Evolutionary conservation across 768 basidiomycete species (phyloP), one percentile per base, ranked within the genome.

Genomic region (Sistotremastrum suecicum): DNA sequence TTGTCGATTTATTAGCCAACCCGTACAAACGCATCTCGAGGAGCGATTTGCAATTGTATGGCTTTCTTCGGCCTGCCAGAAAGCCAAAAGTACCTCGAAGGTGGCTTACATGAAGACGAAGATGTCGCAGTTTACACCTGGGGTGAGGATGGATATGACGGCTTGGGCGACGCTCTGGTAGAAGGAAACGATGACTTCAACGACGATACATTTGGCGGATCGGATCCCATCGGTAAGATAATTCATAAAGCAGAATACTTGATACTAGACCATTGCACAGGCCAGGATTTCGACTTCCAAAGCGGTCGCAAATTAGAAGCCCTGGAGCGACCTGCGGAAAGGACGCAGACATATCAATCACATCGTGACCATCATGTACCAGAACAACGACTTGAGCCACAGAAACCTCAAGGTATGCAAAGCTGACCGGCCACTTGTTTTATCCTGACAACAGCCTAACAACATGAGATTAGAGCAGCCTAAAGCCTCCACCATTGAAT

Each of bases 111-210:
- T 42, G 75, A 79, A 53, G 68, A 74, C 41, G 90, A 88, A 58
- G 83, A 90, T 65, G 66, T 95, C 50, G 82, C 87, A 3, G 86
- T 91, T 41, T 92, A 88, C 63, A 88, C 82, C 39, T 95, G 88
- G 88, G 89, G 86, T 7, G 83, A 86, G 53, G 86, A 86, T 37
- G 78, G 78, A 53, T 90, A 91, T 58, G 87, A 94, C 61, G 88
- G 85, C 37, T 76, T 94, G 30, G 90, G 83, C 44, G 83, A 88
- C 63, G 78, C 78, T 42, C 72, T 97, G 45, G 78, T 82, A 54
- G 94, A 98, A 63, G 83, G 81, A 37, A 80, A 79, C 47, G 91
- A 97, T 69, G 91, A 92, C 53, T 60, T 92, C 54, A 98, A 99
- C 64, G 89, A 94, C 62, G 90, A 94, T 68, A 99, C 95, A 2